Conservation (phyloP, 169 alveolate species). For the Eimeria falciformis region DNA sequence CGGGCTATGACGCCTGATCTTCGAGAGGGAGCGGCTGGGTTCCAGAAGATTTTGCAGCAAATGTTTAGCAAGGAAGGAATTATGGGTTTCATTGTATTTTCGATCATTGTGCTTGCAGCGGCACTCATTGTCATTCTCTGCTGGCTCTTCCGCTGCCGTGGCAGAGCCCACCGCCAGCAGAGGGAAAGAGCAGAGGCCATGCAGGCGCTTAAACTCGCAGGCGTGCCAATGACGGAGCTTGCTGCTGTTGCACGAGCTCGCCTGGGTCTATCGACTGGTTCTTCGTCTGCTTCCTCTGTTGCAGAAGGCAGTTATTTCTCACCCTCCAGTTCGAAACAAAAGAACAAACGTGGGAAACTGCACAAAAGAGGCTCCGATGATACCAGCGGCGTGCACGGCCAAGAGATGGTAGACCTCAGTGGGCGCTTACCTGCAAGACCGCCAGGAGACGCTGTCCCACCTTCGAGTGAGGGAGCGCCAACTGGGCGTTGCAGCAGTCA, state of each 20-base stretch:
- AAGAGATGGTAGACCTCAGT: slow-evolving; percentile 66
- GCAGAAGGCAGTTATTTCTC: not conserved
- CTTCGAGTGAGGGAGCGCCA: slow-evolving; percentile 50
- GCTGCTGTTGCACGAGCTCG: slow-evolving; percentile 57
- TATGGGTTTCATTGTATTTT: slow-evolving; percentile 69
- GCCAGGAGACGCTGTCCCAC: slow-evolving; percentile 64
- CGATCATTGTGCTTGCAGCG: slow-evolving; percentile 69
- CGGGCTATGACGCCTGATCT: slow-evolving; percentile 76
- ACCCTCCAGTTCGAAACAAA: slow-evolving; percentile 3
- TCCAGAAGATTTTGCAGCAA: slow-evolving; percentile 75
- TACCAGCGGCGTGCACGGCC: slow-evolving; percentile 31
- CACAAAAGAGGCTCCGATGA: slow-evolving; percentile 1
- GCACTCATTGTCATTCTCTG: slow-evolving; percentile 59
- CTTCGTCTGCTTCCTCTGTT: slow-evolving; percentile 20
- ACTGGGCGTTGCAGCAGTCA: slow-evolving; percentile 65
- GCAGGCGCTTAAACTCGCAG: slow-evolving; percentile 71
- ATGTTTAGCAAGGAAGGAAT: slow-evolving; percentile 76
- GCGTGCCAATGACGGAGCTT: slow-evolving; percentile 58
- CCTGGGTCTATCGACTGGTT: slow-evolving; percentile 24
- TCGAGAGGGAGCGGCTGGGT: slow-evolving; percentile 72
- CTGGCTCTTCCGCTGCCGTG: slow-evolving; percentile 75
- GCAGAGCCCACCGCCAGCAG: slow-evolving; percentile 60
- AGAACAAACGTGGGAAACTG: slow-evolving; percentile 2
- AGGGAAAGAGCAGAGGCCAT: slow-evolving; percentile 72
- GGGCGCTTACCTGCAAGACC: slow-evolving; percentile 66